These are phyloP conservation scores for Yamadazyma atmosphaerica DNA, from an alignment of 1,139 yeast species.

Conservation along the genomic window DNA sequence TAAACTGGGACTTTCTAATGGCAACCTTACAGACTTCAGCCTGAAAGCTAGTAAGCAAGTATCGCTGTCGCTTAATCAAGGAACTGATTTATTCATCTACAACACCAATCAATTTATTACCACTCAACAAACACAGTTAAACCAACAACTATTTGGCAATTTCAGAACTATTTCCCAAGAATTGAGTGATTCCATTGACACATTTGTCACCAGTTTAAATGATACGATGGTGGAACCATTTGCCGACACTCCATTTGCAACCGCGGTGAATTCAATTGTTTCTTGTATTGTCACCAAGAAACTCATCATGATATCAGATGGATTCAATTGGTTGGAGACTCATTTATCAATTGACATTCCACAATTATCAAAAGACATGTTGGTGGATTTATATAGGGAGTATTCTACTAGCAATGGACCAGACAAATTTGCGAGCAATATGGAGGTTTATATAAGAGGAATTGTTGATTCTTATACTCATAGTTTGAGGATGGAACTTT, in stretches of 20 bases:
- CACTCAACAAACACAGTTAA: slow-evolving; percentile 44
- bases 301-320: slow-evolving; percentile 61
- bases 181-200: slow-evolving; percentile 51
- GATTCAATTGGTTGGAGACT: slow-evolving; percentile 75
- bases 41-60: slow-evolving; percentile 2
- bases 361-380: slow-evolving; percentile 9
- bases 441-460: slow-evolving; percentile 27
- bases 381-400: slow-evolving; percentile 5
- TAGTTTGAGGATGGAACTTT: slow-evolving; percentile 44
- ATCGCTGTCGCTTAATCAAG: slow-evolving; percentile 2
- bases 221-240: slow-evolving; percentile 45
- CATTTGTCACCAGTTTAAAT: slow-evolving; percentile 30
- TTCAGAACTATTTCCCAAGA: slow-evolving; percentile 50
- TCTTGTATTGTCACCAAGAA: slow-evolving; percentile 81
- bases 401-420: slow-evolving; percentile 46
- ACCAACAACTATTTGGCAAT: slow-evolving; percentile 68
- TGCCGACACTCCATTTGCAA: slow-evolving; percentile 64
- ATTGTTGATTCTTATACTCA: slow-evolving; percentile 30
- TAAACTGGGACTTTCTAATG: slow-evolving; percentile 4
- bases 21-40: slow-evolving; percentile 6
- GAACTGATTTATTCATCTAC: slow-evolving; percentile 9
- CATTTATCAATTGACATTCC: slow-evolving; percentile 66
- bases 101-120: slow-evolving; percentile 25
- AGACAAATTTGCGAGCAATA: slow-evolving; percentile 48
- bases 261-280: slow-evolving; percentile 64